Base-by-base conservation (phyloP, 805 yeast species). In the Wickerhamiella bombiphila region DNA sequence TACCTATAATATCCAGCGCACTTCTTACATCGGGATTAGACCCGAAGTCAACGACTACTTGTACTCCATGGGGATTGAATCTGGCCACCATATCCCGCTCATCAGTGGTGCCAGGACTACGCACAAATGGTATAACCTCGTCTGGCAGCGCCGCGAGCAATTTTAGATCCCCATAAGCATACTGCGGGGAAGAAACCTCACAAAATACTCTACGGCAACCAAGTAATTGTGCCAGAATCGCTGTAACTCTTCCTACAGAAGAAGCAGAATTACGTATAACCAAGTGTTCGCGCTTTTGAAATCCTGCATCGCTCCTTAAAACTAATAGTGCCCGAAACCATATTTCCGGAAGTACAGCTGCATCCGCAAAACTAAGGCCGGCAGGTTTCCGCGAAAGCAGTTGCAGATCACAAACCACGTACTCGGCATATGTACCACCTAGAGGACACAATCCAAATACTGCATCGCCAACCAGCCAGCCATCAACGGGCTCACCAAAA, bases 391-490 rank as follows among this genome's bases (percentile, higher is more conserved):
- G 43, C 15, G 48, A 34, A 28, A 60, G 39, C 8, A 52, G 48
- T 18, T 37, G 36, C 3, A 47, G 29, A 16, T 52, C 44, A 32
- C 59, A 55, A 2, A 45, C 51, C 13, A 59, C 53, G 32, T 47
- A 53, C 44, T 59, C 58, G 5, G 64, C 61, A 37, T 57, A 58
- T 3, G 64, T 58, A 5, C 66, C 66, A 8, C 63, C 63, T 6
- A 18, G 11, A 4, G 44, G 41, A 1, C 47, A 54, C 16, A 58
- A 46, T 1, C 66, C 66, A 40, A 55, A 54, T 16, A 61, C 66
- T 9, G 43, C 38, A 29, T 60, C 62, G 6, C 62, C 63, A 3
- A 45, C 49, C 7, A 38, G 44, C 39, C 54, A 55, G 4, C 6
- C 19, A 14, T 22, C 17, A 2, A 17, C 39, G 13, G 30, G 37